phyloP scores from a whole-genome alignment of 441 rosid species.

The Viola pubescens region DNA sequence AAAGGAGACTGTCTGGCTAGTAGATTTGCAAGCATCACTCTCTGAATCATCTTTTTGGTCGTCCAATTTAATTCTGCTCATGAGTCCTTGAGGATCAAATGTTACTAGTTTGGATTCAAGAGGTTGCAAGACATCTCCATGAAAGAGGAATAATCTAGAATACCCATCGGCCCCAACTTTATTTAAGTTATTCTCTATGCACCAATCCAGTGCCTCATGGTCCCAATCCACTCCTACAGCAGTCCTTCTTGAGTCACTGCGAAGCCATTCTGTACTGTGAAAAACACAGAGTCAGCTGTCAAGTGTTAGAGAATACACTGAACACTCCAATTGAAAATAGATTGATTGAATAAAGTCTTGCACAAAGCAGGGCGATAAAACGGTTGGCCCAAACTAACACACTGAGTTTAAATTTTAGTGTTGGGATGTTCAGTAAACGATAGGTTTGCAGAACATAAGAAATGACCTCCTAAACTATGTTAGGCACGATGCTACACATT shows the following conservation, averaged over 20 bases:
- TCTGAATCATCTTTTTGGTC: constrained; percentile 18
- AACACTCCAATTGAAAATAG: not conserved
- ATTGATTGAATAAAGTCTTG: not conserved
- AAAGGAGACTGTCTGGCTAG: constrained; percentile 20
- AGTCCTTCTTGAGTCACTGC: constrained; percentile 58
- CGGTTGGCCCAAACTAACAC: not conserved
- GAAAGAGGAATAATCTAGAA: constrained; percentile 73
- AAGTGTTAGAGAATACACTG: constrained; percentile 3
- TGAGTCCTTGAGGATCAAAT: constrained; percentile 37
- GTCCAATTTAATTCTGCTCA: constrained; percentile 32
- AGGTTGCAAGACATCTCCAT: constrained; percentile 75
- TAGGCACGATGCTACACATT: too few relatives aligned
- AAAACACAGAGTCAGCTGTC: constrained; percentile 13
- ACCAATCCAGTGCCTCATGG: constrained; percentile 77
- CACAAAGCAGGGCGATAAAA: not conserved
- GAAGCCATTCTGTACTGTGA: constrained; percentile 73
- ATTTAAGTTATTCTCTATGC: constrained; percentile 61
- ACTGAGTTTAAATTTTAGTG: not conserved
- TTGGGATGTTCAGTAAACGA: too few relatives aligned
- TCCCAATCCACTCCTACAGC: constrained; percentile 85
- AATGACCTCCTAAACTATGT: too few relatives aligned
- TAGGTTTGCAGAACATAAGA: too few relatives aligned
- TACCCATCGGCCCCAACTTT: constrained; percentile 55
- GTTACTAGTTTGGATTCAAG: constrained; percentile 49
- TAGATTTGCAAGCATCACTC: constrained; percentile 24